Conservation (phyloP, 2,329 filamentous ascomycete species). For the Apiospora sp. region DNA sequence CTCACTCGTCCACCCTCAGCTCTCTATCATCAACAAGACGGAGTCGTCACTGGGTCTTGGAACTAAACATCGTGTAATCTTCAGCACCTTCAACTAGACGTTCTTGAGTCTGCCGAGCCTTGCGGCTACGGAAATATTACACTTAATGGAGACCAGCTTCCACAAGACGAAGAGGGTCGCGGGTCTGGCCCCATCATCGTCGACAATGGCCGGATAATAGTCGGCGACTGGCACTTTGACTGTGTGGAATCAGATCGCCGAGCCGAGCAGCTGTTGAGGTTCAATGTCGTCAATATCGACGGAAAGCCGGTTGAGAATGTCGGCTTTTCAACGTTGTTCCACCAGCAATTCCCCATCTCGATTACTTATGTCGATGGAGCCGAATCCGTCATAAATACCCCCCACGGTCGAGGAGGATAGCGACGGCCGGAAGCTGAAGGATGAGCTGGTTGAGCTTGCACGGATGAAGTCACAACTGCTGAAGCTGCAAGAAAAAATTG, state of each 20-base stretch:
- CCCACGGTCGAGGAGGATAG: conserved; percentile 27
- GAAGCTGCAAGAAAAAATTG: conserved; percentile 52
- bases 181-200: conserved; percentile 53
- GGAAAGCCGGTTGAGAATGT: conserved; percentile 48
- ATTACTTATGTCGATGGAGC: conserved; percentile 53
- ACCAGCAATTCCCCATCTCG: conserved; percentile 52
- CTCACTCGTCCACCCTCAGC: conserved; percentile 25
- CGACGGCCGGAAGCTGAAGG: conserved; percentile 41
- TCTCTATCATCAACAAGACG: conserved; percentile 1
- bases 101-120: conserved; percentile 52
- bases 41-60: not conserved
- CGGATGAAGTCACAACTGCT: conserved; percentile 50
- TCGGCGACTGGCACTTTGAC: conserved; percentile 56
- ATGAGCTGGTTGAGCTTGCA: conserved; percentile 54
- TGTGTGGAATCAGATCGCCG: conserved; percentile 52
- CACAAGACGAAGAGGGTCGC: conserved; percentile 47
- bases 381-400: conserved; percentile 41
- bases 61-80: conserved; percentile 26
- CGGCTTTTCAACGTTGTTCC: conserved; percentile 54
- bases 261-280: conserved; percentile 53
- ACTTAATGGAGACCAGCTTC: conserved; percentile 54
- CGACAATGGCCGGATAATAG: conserved; percentile 47
- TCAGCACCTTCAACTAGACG: conserved; percentile 50
- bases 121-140: conserved; percentile 57
- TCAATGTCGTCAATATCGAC: conserved; percentile 53